A percentile compares a stretch with the other conserved stretches of the same genome.
These are phyloP conservation scores for Geoglossum glabrum DNA, from an alignment of 495 filamentous ascomycete genomes.

Conservation along the genomic window DNA sequence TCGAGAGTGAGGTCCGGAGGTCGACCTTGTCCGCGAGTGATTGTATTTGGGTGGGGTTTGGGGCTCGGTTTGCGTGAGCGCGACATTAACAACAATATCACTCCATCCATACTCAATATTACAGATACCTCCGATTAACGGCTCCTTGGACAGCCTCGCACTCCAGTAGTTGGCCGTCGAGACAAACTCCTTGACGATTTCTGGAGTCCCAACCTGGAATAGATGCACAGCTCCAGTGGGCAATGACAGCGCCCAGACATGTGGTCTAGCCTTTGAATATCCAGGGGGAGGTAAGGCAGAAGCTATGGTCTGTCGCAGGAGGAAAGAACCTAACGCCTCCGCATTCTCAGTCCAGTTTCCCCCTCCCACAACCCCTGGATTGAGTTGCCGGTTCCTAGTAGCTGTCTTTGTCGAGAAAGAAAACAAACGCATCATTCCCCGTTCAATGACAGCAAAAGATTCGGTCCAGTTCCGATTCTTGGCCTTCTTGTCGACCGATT, in stretches of 20 bases:
- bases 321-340: conserved; percentile 36
- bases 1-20: conserved; percentile 18
- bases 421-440: conserved; percentile 88
- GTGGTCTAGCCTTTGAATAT: conserved; percentile 66
- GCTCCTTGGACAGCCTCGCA: conserved; percentile 79
- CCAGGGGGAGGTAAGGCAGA: conserved; percentile 76
- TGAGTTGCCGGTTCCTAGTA: conserved; percentile 31
- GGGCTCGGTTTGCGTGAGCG: conserved; percentile 25
- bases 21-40: conserved; percentile 7
- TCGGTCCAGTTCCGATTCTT: conserved; percentile 89
- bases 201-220: conserved; percentile 89
- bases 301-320: conserved; percentile 80
- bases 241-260: conserved; percentile 90
- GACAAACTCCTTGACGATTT: conserved; percentile 89
- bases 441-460: conserved; percentile 94
- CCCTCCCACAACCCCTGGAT: conserved; percentile 16
- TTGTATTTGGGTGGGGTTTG: conserved; percentile 17
- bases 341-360: conserved; percentile 9
- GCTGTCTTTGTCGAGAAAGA: conserved; percentile 68
- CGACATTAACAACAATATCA: conserved; percentile 64
- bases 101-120: conserved; percentile 98
- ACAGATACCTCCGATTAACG: conserved; percentile 75
- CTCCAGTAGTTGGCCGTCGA: conserved; percentile 96
- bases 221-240: conserved; percentile 88
- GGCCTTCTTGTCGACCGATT: conserved; percentile 70